These are phyloP conservation scores for Picochlorum sp. DNA, from an alignment of 139 green algal species.

Conservation along the genomic window DNA sequence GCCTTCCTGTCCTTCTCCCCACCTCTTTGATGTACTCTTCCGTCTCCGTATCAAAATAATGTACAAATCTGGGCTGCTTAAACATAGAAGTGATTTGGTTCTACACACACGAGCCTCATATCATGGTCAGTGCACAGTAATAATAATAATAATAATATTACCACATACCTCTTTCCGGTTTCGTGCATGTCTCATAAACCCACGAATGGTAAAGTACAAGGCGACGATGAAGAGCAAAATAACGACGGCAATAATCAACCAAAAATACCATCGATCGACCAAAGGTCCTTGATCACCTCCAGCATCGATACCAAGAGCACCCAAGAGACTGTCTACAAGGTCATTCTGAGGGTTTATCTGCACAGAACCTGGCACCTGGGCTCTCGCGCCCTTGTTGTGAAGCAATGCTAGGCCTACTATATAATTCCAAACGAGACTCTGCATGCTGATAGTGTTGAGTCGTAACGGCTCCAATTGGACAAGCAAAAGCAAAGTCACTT, in stretches of 20 bases:
- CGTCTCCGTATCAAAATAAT: not conserved
- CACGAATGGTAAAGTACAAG: not conserved
- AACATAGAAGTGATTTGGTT: not conserved
- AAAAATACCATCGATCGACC: constrained; percentile 8
- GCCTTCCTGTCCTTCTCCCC: not conserved
- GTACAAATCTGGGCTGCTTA: not conserved
- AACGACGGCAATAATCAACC: not conserved
- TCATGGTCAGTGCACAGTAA: no score
- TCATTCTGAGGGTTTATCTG: not conserved
- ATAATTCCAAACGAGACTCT: no score
- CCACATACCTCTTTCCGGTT: not conserved
- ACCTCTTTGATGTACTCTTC: not conserved
- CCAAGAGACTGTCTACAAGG: not conserved
- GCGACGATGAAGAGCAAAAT: not conserved
- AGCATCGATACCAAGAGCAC: not conserved
- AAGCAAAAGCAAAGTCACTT: no score
- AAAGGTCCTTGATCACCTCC: not conserved
- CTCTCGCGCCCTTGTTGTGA: no score
- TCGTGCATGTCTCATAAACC: not conserved
- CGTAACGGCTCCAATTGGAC: no score
- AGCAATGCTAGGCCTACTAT: no score
- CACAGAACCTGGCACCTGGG: not conserved
- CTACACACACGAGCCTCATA: not conserved
- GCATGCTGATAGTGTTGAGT: no score
- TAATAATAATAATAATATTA: not conserved